Percentiles rank a stretch among this genome's conserved stretches.
Conservation (phyloP, 306 rosid species). For the Heteromeles arbutifolia region DNA sequence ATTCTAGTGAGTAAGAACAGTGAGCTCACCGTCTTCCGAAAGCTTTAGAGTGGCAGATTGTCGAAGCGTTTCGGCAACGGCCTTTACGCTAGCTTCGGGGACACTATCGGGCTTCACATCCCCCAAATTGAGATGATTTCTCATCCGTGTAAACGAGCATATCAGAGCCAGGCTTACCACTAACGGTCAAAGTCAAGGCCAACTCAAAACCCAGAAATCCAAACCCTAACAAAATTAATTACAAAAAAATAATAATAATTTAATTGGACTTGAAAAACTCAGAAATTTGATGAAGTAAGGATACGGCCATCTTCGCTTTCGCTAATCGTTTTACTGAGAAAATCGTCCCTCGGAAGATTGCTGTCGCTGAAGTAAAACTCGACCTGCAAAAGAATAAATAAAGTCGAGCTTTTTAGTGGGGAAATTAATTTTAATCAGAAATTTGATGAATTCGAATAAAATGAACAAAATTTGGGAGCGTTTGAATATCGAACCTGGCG, state of each 20-base stretch:
- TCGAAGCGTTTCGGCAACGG: conserved; percentile 67
- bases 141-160: conserved; percentile 80
- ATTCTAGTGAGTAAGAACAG: neutral
- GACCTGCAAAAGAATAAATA: conserved; percentile 31
- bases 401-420: too few relatives aligned
- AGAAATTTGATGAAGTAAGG: conserved; percentile 27
- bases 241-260: neutral
- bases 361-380: conserved; percentile 94
- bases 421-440: neutral
- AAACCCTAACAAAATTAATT: neutral
- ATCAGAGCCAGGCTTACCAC: conserved; percentile 74
- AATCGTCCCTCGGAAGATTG: conserved; percentile 72
- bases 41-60: conserved; percentile 49
- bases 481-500: conserved; percentile 47
- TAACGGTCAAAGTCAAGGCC: conserved; percentile 40
- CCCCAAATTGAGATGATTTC: conserved; percentile 59
- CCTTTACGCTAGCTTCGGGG: conserved; percentile 41
- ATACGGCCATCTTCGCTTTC: conserved; percentile 82
- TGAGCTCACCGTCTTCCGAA: conserved; percentile 73
- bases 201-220: conserved; percentile 6
- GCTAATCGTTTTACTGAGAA: conserved; percentile 46
- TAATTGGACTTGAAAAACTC: neutral
- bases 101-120: conserved; percentile 48
- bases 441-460: neutral
- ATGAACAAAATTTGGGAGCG: neutral